phyloP scores from a whole-genome alignment of 2,329 filamentous ascomycete species.

The Arthroderma sp. region DNA sequence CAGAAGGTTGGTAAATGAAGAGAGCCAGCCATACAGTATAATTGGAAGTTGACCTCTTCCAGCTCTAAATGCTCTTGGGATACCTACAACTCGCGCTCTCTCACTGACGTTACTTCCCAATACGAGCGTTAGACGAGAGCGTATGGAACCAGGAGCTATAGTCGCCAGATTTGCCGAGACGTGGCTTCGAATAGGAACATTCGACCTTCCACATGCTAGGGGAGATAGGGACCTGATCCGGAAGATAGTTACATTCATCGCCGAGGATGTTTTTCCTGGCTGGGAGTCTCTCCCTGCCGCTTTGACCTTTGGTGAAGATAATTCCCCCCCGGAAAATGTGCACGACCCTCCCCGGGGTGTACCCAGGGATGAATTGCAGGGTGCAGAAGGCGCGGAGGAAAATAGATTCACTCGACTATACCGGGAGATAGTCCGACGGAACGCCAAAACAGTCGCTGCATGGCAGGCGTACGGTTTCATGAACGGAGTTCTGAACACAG shows the following conservation, averaged over 20 bases:
- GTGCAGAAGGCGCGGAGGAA: slow-evolving; percentile 53
- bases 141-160: slow-evolving; percentile 77
- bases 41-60: neutral
- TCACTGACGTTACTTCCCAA: slow-evolving; percentile 66
- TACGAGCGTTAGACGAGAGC: slow-evolving; percentile 62
- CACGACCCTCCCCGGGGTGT: slow-evolving; percentile 41
- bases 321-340: slow-evolving; percentile 23
- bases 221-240: slow-evolving; percentile 65
- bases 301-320: slow-evolving; percentile 31
- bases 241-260: slow-evolving; percentile 65
- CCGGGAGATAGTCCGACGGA: slow-evolving; percentile 71
- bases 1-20: slow-evolving; percentile 49
- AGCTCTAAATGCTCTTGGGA: slow-evolving; percentile 64
- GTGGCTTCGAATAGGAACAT: slow-evolving; percentile 90
- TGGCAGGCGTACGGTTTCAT: slow-evolving; percentile 99
- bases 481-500: slow-evolving; percentile 94
- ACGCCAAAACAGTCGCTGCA: slow-evolving; percentile 73
- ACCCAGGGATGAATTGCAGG: slow-evolving; percentile 48
- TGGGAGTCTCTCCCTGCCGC: slow-evolving; percentile 69
- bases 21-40: neutral
- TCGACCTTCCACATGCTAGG: slow-evolving; percentile 75
- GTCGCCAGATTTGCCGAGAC: slow-evolving; percentile 81
- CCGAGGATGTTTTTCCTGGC: slow-evolving; percentile 73
- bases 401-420: slow-evolving; percentile 83
- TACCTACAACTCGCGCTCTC: slow-evolving; percentile 76